phyloP scores from a whole-genome alignment of 2,329 filamentous ascomycete species.

The Coniochaeta sp. region DNA sequence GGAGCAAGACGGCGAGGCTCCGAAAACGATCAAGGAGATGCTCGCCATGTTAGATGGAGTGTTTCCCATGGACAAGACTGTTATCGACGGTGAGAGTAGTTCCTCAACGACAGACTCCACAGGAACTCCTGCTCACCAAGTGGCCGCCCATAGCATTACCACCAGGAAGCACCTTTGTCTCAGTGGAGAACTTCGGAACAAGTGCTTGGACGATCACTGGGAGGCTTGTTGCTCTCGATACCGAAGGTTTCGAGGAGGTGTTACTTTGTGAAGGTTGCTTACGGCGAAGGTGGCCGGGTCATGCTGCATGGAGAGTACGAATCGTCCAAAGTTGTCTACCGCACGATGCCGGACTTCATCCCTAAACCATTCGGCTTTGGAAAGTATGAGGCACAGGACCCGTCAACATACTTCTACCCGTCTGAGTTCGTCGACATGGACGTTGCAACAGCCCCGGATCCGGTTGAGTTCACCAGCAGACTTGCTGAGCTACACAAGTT shows the following conservation, averaged over 20 bases:
- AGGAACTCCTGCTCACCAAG: not conserved
- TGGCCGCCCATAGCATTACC: slow-evolving; percentile 7
- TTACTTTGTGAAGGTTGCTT: not conserved
- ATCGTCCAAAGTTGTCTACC: not conserved
- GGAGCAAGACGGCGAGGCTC: too few relatives aligned
- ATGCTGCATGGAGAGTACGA: not conserved
- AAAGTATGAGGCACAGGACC: not conserved
- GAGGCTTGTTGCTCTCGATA: not conserved
- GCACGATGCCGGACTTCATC: not conserved
- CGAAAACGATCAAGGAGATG: too few relatives aligned
- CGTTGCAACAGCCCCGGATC: not conserved
- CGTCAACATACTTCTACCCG: not conserved
- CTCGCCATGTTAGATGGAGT: too few relatives aligned
- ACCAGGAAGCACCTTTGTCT: slow-evolving; percentile 1
- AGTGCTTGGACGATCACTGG: slow-evolving; percentile 7
- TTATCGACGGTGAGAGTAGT: not conserved
- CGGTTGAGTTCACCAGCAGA: not conserved
- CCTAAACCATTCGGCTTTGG: not conserved
- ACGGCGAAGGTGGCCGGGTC: not conserved
- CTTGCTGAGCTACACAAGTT: not conserved
- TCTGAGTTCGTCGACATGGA: not conserved
- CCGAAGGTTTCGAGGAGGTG: not conserved
- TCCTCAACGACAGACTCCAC: not conserved
- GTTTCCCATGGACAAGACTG: not conserved
- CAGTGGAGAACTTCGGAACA: slow-evolving; percentile 4